Percentiles rank a stretch among this genome's conserved stretches.
Evolutionary conservation across 2,329 filamentous ascomycete species (phyloP).

Genomic region (Arthroderma uncinatum): DNA sequence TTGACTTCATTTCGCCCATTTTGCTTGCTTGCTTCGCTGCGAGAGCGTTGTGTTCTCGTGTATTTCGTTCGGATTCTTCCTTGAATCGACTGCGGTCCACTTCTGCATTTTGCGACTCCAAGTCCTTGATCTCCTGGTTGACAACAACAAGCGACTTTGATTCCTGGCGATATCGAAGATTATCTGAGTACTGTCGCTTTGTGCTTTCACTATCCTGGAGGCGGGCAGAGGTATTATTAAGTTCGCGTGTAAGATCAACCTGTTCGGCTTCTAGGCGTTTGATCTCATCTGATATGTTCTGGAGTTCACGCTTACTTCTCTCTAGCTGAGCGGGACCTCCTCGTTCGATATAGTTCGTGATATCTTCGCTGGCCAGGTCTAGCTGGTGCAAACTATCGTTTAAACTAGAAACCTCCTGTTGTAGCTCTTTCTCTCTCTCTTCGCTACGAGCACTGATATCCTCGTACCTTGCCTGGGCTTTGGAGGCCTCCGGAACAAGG

Average conservation of each 20-base stretch:
- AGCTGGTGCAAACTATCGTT: conserved; percentile 67
- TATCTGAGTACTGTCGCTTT: conserved; percentile 79
- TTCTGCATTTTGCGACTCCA: conserved; percentile 69
- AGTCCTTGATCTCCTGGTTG: conserved; percentile 56
- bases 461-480: conserved; percentile 64
- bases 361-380: conserved; percentile 61
- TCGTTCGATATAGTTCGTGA: conserved; percentile 64
- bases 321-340: conserved; percentile 63
- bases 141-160: conserved; percentile 57
- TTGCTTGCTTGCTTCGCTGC: conserved; percentile 62
- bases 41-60: conserved; percentile 56
- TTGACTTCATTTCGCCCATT: conserved; percentile 68
- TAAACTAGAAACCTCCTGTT: conserved; percentile 59
- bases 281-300: conserved; percentile 55
- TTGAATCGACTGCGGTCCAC: conserved; percentile 69
- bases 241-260: conserved; percentile 52
- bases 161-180: conserved; percentile 72
- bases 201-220: conserved; percentile 69
- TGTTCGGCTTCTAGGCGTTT: conserved; percentile 56
- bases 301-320: conserved; percentile 58
- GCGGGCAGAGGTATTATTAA: conserved; percentile 67
- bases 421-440: conserved; percentile 59
- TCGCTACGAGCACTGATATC: conserved; percentile 63
- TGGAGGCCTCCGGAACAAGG: conserved; percentile 64
- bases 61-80: conserved; percentile 55